Base-by-base conservation (phyloP, 2,329 filamentous ascomycete genomes). In the Stromatinia cepivora region DNA sequence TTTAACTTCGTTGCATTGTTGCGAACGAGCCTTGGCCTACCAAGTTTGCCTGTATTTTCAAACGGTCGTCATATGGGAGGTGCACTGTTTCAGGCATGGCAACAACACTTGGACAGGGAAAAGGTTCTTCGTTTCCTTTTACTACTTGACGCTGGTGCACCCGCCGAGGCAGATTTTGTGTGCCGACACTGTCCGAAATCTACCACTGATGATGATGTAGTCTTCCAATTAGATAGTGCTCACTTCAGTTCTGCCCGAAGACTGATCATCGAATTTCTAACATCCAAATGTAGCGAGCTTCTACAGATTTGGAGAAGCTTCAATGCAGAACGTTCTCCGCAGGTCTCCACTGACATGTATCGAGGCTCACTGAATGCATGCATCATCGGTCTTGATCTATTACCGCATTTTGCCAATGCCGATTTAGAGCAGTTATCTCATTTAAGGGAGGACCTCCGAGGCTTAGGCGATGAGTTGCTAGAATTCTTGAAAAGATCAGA, bases 1-100 rank as follows among this genome's bases (percentile, higher is more conserved):
- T 77, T 85, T 45, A 87, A 93, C 72, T 79, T 97, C 31, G 80
- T 91, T 50, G 88, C 87, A 72, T 80, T 97, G 6, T 78, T 97
- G n/a, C 82, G 87, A 71, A 84, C 86, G 22, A 92, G 91, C 74
- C 88, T 90, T 50, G 91, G 92, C 22, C 69, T 79, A 31, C 71
- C 71, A 34, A 71, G 70, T 52, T n/a, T 75, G 20, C 58, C 63
- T 52, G n/a, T 72, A 22, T 31, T 69, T 48, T n/a, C 61, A 15
- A 62, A 59, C 8, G 46, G 36, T 50, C 65, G 61, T 4, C 62
- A 72, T 13, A 74, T 76, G 28, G 72, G 75, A 54, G 78, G 77
- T 25, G 62, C 67, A 34, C 64, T 79, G 45, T 75, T 72, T 48
- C 77, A 78, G 71, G 74, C 75, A 53, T 79, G 78, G 78, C 73